Percentiles rank a stretch among this genome's conserved stretches.
phyloP scores from a whole-genome alignment of 306 rosid species.

The Cicer bijugum region DNA sequence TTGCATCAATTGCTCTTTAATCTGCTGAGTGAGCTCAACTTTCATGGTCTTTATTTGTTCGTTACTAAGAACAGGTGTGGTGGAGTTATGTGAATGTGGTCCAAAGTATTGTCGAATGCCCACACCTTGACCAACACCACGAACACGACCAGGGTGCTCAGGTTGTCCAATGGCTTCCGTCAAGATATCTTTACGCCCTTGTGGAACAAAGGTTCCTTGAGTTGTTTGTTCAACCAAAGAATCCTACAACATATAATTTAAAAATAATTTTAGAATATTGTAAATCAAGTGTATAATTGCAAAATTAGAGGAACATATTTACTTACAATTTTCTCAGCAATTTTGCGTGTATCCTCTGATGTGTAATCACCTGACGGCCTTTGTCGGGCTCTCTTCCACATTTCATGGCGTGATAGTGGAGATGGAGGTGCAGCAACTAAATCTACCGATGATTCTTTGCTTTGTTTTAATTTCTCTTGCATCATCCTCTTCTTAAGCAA shows the following conservation, averaged over 20 bases:
- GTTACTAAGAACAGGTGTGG: conserved; percentile 2
- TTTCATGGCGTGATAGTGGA: conserved; percentile 18
- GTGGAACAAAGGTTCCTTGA: conserved; percentile 21
- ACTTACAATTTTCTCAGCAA: conserved; percentile 24
- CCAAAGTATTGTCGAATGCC: conserved; percentile 18
- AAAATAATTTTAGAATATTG: conserved; percentile 1
- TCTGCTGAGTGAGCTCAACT: conserved; percentile 18
- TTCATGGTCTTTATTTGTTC: background rate
- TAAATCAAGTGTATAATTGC: background rate
- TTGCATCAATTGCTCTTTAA: conserved; percentile 17
- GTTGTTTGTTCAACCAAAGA: conserved; percentile 17
- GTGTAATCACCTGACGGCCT: conserved; percentile 13
- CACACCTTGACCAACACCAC: conserved; percentile 22
- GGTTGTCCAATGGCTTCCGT: conserved; percentile 21
- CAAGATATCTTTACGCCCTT: conserved; percentile 19
- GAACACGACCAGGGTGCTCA: conserved; percentile 9
- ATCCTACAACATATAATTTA: background rate
- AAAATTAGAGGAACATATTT: background rate
- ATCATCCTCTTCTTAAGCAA: conserved; percentile 20
- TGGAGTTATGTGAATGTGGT: background rate
- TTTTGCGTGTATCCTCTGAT: conserved; percentile 9
- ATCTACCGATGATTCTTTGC: background rate
- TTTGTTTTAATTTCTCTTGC: conserved; percentile 18
- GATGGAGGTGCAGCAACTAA: conserved; percentile 22
- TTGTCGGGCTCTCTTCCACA: conserved; percentile 24